Base-by-base conservation (phyloP, 225 moss, liverwort and hornwort species). In the Ulota crispa region DNA sequence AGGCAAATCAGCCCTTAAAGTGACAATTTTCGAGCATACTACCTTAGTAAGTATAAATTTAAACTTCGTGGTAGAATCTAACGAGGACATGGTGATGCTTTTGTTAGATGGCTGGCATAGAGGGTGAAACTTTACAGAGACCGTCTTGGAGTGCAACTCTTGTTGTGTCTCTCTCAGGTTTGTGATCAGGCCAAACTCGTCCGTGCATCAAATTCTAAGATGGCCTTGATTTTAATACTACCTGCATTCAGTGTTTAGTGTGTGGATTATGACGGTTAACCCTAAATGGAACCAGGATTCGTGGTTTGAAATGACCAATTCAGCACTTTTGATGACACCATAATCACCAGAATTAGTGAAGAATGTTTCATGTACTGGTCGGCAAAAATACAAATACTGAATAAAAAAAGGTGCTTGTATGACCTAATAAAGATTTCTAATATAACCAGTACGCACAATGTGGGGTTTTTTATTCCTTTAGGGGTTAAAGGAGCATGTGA, bases 141-240 rank as follows among this genome's bases (percentile, higher is more conserved):
- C 83, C 83, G 9, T 27, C 79, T 60, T 91, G 81, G 68, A 77
- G 78, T 81, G 87, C 91, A 62, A 87, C 77, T 70, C 83, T 91
- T 21, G 5, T 91, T 53, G 78, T 91, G 19, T 89, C 88, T 53
- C 79, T 89, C 36, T 83, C 79, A 83, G 91, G 89, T 91, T 67
- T 42, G 81, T 52, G 50, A 71, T 39, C 19, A 43, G 28, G 43
- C 73, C 60, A 53, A 30, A 3, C 15, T 43, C 31, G 4, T 16
- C 60, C 28, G 9, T 37, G 11, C 13, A 24, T 62, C 9, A 32
- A 6, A 11, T 1, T 41, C 26, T 75, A 28, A 75, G n/a, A 27
- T 74, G 77, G 3, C 9, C 5, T 57, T 3, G 32, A 45, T 72
- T 66, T 5, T 60, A 15, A 30, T 72, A 2, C 24, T 32, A 27